A percentile compares a stretch with the other conserved stretches of the same genome.
Evolutionary conservation across 2,329 filamentous ascomycete genomes (phyloP).

Genomic region (Myriosclerotinia scirpicola): DNA sequence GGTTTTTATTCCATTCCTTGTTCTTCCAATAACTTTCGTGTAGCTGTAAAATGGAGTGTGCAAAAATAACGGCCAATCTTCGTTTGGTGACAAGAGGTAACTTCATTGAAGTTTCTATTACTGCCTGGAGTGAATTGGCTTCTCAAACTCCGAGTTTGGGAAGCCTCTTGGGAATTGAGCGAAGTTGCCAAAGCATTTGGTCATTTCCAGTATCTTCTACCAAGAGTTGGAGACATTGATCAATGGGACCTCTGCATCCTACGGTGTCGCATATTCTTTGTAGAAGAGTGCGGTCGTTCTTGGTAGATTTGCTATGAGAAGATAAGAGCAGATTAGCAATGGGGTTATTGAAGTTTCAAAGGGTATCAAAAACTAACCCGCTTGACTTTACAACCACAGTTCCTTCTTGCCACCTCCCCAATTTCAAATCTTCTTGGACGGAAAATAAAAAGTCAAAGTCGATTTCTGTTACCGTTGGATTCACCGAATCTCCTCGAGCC

Average conservation of each 20-base stretch:
- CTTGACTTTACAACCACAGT: slow-evolving; percentile 3
- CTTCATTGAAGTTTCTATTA: not conserved
- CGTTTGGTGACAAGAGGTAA: not conserved
- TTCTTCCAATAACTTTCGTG: slow-evolving; percentile 16
- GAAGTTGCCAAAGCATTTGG: slow-evolving; percentile 10
- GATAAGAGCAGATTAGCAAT: not conserved
- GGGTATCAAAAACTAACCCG: not conserved
- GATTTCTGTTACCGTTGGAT: not conserved
- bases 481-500: not conserved
- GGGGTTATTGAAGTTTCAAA: not conserved
- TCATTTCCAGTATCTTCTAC: slow-evolving; percentile 8
- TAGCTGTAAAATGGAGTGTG: slow-evolving; percentile 4
- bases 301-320: not conserved
- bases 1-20: slow-evolving; percentile 1
- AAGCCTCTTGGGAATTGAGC: slow-evolving; percentile 10
- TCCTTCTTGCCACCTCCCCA: slow-evolving; percentile 17
- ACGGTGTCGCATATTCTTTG: slow-evolving; percentile 13
- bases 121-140: not conserved
- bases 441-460: slow-evolving; percentile 14
- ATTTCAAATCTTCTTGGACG: slow-evolving; percentile 1
- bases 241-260: not conserved
- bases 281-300: not conserved
- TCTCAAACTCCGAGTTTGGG: not conserved
- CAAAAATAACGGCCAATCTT: slow-evolving; percentile 6
- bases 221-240: slow-evolving; percentile 13